Conservation (phyloP, 768 basidiomycete genomes). For the Mycena galericulata region DNA sequence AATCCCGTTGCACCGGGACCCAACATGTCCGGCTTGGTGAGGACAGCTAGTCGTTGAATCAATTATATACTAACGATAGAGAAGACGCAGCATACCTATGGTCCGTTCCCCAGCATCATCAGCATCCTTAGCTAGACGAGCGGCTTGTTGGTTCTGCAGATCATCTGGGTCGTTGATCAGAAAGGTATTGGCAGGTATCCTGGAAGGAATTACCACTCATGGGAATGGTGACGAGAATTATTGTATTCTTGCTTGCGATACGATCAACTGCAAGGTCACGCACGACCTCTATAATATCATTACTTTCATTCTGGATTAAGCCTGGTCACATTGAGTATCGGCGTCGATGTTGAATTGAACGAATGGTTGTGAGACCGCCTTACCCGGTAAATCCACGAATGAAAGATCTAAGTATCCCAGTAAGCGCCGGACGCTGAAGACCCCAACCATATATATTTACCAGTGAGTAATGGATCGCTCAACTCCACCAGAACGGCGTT, state of each 20-base stretch:
- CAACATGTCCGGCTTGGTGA: conserved; percentile 78
- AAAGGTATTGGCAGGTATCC: neutral
- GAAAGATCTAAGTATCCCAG: conserved; percentile 50
- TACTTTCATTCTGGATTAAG: conserved; percentile 66
- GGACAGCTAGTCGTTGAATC: conserved; percentile 57
- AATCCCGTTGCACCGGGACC: conserved; percentile 54
- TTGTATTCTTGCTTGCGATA: conserved; percentile 61
- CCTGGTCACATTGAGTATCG: conserved; percentile 50
- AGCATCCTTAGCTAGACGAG: conserved; percentile 61
- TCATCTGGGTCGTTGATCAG: conserved; percentile 59
- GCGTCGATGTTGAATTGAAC: neutral
- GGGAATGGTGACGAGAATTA: conserved; percentile 76
- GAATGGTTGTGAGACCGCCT: conserved; percentile 32
- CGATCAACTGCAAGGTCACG: conserved; percentile 59
- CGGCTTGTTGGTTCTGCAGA: conserved; percentile 72
- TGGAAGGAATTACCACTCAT: conserved; percentile 61
- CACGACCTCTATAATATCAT: conserved; percentile 58
- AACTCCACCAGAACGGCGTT: conserved; percentile 63
- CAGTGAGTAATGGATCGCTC: conserved; percentile 55
- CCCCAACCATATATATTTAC: neutral
- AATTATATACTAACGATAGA: neutral
- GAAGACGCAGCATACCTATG: conserved; percentile 59
- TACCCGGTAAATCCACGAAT: conserved; percentile 69
- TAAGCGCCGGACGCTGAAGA: neutral
- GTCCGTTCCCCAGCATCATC: conserved; percentile 70